Base-by-base conservation (phyloP, 73 alveolate genomes). In the Paramecium sexaurelia region DNA sequence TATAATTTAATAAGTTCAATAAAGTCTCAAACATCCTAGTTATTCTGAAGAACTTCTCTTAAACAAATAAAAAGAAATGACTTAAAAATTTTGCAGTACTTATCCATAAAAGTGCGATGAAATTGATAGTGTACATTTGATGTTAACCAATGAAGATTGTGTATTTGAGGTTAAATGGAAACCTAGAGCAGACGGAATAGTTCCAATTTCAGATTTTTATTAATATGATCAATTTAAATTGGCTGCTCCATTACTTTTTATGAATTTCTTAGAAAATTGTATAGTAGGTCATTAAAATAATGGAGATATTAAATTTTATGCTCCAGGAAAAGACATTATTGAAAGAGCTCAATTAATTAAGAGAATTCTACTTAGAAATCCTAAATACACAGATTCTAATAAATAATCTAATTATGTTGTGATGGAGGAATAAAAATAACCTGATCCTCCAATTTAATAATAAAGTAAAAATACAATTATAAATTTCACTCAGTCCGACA, bases 161-260 rank as follows among this genome's bases (percentile, higher is more conserved):
- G 83, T 32, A 11, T 61, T 61, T 61, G 83, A 61, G n/a, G 83
- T 61, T 13, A 61, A 32, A 61, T 61, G 83, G 83, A 61, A 61
- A 61, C 83, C 83, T 3, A 61, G 83, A 61, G 51, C 47, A 10
- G 43, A 26, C 26, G 83, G 83, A 29, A 45, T 61, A 61, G 83
- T 61, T 5, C 83, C 83, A 2, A 26, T 61, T 61, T 61, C 83
- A 61, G 83, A 61, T 61, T 61, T 29, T 20, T 61, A 61, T 5
- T 13, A 61, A 61, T 61, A 61, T 24, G 83, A 61, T 29, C 9
- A 61, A 32, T 61, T 61, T 20, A 61, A 61, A 24, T 26, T 61
- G 47, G 83, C 43, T 26, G 39, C 83, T 29, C 83, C 83, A 11
- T 29, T 61, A 8, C 83, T 61, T 6, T 61, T 61, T 61, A 61